Evolutionary conservation across 2,329 filamentous ascomycete species (phyloP), one percentile per base, ranked within the genome.

Genomic region (Acrocalymma vagum): DNA sequence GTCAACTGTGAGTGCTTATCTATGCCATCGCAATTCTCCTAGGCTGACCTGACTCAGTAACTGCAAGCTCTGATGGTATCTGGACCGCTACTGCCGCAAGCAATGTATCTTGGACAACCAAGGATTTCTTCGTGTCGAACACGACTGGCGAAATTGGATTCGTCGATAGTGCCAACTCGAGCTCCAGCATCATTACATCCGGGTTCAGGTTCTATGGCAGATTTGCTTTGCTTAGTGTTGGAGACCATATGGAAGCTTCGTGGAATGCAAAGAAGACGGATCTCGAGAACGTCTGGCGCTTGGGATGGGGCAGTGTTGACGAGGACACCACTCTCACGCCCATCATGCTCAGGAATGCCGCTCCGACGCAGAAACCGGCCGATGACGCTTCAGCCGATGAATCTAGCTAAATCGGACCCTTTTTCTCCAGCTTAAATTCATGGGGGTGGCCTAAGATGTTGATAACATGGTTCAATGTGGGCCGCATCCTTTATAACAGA

Each of bases 131-230:
- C 33, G 14, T 37, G 9, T 37, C 33, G 8, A 37, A 37, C 24
- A 37, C 33, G 9, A 37, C 33, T 6, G 33, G 33, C 16, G 33
- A 37, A 28, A 15, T 37, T 15, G 33, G 33, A 15, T 37, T 37
- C 16, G 21, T 17, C 5, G 22, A 37, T 16, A 37, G 15, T 16
- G 24, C 9, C 23, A 37, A 37, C 33, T 37, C 33, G 4, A 18
- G 14, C 15, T 37, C 23, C 9, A 13, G 29, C 23, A 37, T 37
- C n/a, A 37, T 37, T 17, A 20, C 33, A 18, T 37, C 33, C 8
- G 33, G 33, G 23, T 37, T 37, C 33, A 37, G 22, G 16, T 37
- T 37, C 22, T 37, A 37, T 15, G 33, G 22, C 33, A 16, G 29
- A 7, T 27, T 27, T 16, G 33, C 33, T 27, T 15, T 37, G 14